phyloP scores from a whole-genome alignment of 805 yeast species.

The Komagataella pseudopastoris region DNA sequence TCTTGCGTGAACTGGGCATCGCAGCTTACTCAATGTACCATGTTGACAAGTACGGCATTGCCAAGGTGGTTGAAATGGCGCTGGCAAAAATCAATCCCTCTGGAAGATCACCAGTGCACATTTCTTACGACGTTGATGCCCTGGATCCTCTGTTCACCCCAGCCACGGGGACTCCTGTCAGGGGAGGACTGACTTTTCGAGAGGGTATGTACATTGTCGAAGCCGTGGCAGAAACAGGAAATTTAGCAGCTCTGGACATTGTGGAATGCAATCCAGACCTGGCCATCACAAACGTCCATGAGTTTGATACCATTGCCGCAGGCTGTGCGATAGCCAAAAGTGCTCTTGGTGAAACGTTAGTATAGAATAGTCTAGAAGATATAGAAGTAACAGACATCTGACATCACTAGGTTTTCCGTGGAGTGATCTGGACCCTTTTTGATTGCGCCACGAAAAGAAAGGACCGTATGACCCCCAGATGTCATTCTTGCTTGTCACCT shows the following conservation, averaged over 20 bases:
- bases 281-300: slow-evolving; percentile 64
- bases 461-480: no score
- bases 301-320: slow-evolving; percentile 74
- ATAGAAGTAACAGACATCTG: background rate
- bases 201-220: slow-evolving; percentile 91
- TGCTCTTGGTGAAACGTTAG: slow-evolving; percentile 84
- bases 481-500: background rate
- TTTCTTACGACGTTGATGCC: slow-evolving; percentile 94
- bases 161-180: slow-evolving; percentile 95
- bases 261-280: slow-evolving; percentile 90
- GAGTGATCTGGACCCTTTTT: background rate
- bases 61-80: slow-evolving; percentile 86
- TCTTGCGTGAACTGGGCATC: slow-evolving; percentile 57
- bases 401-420: background rate
- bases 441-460: background rate
- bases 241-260: slow-evolving; percentile 74
- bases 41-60: slow-evolving; percentile 87
- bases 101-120: slow-evolving; percentile 60
- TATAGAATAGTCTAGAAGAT: slow-evolving; percentile 18
- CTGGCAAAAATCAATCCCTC: slow-evolving; percentile 64
- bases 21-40: slow-evolving; percentile 93
- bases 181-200: slow-evolving; percentile 90
- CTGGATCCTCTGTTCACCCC: slow-evolving; percentile 91
- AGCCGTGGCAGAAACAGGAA: slow-evolving; percentile 84
- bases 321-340: slow-evolving; percentile 89